Base-by-base conservation (phyloP, 495 filamentous ascomycete species). In the Staphylotrichum longicolle region DNA sequence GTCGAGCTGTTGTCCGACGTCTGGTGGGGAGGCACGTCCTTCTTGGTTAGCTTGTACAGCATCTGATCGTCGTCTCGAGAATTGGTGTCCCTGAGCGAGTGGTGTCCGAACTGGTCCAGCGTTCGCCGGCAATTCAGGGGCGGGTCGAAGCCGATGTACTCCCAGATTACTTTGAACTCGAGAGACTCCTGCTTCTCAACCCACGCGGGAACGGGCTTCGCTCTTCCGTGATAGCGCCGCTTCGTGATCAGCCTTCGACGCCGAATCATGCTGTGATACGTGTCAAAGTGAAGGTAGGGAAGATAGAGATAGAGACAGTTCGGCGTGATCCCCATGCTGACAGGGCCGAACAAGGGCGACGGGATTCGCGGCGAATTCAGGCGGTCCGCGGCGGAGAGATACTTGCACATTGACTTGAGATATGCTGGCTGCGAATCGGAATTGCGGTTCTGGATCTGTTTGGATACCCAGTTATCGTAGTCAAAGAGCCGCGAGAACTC, bases 11-110 rank as follows among this genome's bases (percentile, higher is more conserved):
- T 57, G 5, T 39, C 62, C 12, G n/a, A 27, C 20, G 34, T 37
- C 12, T 33, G 48, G n/a, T 37, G 60, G 37, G 37, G 20, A 7
- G 44, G 49, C 33, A 54, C 50, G 4, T 67, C 69, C 39, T 70
- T 61, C 63, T 83, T 84, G 1, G 86, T 89, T 1, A 86, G 77
- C 60, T 88, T 88, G 74, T 86, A 89, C 4, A 88, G 71, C 81
- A 89, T 87, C 67, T 89, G 86, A 41, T 89, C 86, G 49, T 85
- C 83, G 46, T 89, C 86, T 33, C 86, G 76, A 0, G 83, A 80
- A 33, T 82, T 72, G 0, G 86, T 87, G 20, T 87, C 86, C 15
- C 79, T 73, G 0, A 88, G 75, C 48, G 83, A 82, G 0, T 84
- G 85, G 61, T 88, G 87, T 0, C 85, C 85, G 56, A 81, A 88